A percentile compares a stretch with the other conserved stretches of the same genome.
phyloP scores from a whole-genome alignment of 192 early-diverging fungal species.

The Coemansia furcata region DNA sequence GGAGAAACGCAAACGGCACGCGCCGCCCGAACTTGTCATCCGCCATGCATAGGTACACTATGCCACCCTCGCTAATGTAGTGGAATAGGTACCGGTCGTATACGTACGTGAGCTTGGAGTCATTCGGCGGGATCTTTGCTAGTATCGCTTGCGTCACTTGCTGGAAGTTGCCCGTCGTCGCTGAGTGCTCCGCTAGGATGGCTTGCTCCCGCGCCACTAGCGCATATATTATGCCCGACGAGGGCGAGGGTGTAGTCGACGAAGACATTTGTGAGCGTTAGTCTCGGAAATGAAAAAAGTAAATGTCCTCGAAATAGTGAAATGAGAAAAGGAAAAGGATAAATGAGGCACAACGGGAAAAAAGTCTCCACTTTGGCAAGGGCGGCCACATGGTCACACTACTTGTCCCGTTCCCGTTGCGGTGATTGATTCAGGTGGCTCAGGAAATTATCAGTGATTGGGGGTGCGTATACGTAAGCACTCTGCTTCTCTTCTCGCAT shows the following conservation, averaged over 20 bases:
- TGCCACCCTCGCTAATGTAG: slow-evolving; percentile 74
- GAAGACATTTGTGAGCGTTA: slow-evolving; percentile 1
- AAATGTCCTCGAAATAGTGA: background rate
- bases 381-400: background rate
- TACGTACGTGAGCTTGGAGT: slow-evolving; percentile 89
- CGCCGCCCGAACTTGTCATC: slow-evolving; percentile 72
- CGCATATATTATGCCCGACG: slow-evolving; percentile 71
- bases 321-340: background rate
- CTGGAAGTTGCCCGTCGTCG: slow-evolving; percentile 78
- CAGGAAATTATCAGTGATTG: background rate
- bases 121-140: slow-evolving; percentile 85
- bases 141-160: slow-evolving; percentile 83
- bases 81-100: slow-evolving; percentile 95
- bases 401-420: no score
- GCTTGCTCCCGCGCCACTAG: slow-evolving; percentile 74
- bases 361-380: background rate
- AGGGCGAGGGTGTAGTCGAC: slow-evolving; percentile 7
- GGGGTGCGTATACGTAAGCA: no score
- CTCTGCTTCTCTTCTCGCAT: background rate
- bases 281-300: background rate
- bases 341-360: background rate
- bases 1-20: slow-evolving; percentile 86
- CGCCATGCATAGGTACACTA: slow-evolving; percentile 88
- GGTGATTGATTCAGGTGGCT: background rate
- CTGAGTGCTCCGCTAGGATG: slow-evolving; percentile 82